Conservation (phyloP, 2,329 filamentous ascomycete genomes). For the Tothia fuscella region DNA sequence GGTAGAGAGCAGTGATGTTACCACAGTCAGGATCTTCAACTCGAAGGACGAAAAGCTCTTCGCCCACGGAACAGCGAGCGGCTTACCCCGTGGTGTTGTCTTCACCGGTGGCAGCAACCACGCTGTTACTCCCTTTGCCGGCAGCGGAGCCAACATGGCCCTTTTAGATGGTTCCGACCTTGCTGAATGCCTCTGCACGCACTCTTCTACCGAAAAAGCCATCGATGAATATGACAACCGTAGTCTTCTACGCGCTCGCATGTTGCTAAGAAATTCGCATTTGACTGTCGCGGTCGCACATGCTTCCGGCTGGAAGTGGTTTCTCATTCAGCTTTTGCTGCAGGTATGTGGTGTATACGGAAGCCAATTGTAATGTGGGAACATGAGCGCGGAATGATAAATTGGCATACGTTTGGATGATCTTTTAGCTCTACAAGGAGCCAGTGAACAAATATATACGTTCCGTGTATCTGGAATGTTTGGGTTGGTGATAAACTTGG, state of each 20-base stretch:
- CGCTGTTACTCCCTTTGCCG: conserved; percentile 38
- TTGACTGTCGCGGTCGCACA: neutral
- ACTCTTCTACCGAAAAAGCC: conserved; percentile 10
- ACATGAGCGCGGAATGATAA: too few species aligned
- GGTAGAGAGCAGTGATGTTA: conserved; percentile 28
- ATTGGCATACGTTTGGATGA: too few species aligned
- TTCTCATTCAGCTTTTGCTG: too few species aligned
- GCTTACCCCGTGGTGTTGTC: conserved; percentile 22
- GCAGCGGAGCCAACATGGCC: conserved; percentile 38
- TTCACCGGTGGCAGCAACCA: conserved; percentile 42
- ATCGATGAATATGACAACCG: conserved; percentile 10
- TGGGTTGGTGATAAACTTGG: too few species aligned
- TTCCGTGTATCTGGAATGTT: too few species aligned
- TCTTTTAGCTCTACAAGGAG: too few species aligned
- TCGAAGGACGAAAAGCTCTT: conserved; percentile 36
- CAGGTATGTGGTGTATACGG: too few species aligned
- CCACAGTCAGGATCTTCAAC: conserved; percentile 28
- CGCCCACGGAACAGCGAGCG: conserved; percentile 18
- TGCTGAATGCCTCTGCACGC: conserved; percentile 27
- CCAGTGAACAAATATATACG: too few species aligned
- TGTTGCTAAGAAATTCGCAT: neutral
- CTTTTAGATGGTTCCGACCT: conserved; percentile 36
- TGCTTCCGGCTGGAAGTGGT: neutral
- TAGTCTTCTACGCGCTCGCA: neutral
- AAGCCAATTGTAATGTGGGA: too few species aligned